Base-by-base conservation (phyloP, 441 rosid genomes). In the Syzygium malaccense region DNA sequence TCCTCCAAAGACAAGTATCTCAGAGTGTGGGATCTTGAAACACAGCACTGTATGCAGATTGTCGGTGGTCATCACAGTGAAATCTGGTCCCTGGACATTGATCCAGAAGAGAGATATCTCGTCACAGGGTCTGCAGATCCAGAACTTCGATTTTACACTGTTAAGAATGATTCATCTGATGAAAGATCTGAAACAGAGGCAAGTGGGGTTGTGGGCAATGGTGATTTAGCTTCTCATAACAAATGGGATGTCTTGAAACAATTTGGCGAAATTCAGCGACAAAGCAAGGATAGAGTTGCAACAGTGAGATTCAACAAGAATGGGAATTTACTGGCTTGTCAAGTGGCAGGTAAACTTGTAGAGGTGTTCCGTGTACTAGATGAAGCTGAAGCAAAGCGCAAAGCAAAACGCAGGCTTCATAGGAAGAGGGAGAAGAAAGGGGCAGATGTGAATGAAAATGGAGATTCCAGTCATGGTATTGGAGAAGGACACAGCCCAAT, bases 21-120 rank as follows among this genome's bases (percentile, higher is more conserved):
- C 92, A 95, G 99, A 91, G 99, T 97, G 57, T 98, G 99, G 99
- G 99, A 98, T 95, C 96, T 98, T 86, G 99, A 97, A 88, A 97
- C 99, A 49, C 97, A 97, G 90, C 97, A 98, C 75, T 97, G 99
- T 90, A 92, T 98, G 95, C 99, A 98, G 92, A 95, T 95, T 88
- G 88, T 98, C 85, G 94, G 99, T 58, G 99, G 99, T 51, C 99
- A 98, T 92, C 99, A 98, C 92, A 95, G 95, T 93, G 99, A 98
- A 93, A 93, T 98, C 89, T 97, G 99, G 99, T 97, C 99, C 33
- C 89, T 98, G 23, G 99, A 97, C 91, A 93, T 91, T 89, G 99
- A 98, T 90, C 94, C 96, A 6, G 94, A 95, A 87, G 99, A 96
- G 90, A 94, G 93, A 90, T 98, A 92, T 89, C 92, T 97, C 86